Percentiles rank a stretch among this genome's conserved stretches.
phyloP scores from a whole-genome alignment of 768 basidiomycete species.

The Kondoa subrosea region DNA sequence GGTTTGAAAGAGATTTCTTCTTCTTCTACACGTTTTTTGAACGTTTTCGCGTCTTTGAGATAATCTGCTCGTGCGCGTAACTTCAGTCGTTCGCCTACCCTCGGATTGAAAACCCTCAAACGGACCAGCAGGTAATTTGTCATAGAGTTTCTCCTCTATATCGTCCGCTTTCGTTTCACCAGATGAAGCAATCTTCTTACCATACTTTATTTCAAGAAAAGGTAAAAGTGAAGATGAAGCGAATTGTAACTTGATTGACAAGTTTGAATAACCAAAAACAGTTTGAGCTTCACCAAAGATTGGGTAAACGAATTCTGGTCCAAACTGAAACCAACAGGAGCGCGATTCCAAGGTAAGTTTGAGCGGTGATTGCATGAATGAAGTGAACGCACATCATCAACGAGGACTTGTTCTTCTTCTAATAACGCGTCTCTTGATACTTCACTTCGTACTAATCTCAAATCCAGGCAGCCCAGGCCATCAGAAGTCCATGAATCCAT shows the following conservation, averaged over 20 bases:
- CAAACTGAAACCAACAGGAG: slow-evolving; percentile 38
- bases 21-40: slow-evolving; percentile 51
- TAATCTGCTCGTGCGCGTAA: slow-evolving; percentile 41
- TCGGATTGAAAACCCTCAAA: neutral
- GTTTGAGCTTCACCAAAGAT: slow-evolving; percentile 94
- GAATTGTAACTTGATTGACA: slow-evolving; percentile 65
- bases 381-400: slow-evolving; percentile 42
- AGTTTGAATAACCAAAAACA: slow-evolving; percentile 78
- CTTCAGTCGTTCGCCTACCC: neutral
- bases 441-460: slow-evolving; percentile 42
- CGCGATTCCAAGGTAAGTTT: too few species aligned
- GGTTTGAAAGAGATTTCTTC: slow-evolving; percentile 69
- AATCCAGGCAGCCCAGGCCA: slow-evolving; percentile 56
- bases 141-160: slow-evolving; percentile 55
- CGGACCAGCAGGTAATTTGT: slow-evolving; percentile 60
- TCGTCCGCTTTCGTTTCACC: slow-evolving; percentile 61
- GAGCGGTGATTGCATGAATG: slow-evolving; percentile 39
- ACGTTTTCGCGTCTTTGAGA: slow-evolving; percentile 48
- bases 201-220: slow-evolving; percentile 52
- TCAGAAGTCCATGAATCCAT: slow-evolving; percentile 53
- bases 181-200: slow-evolving; percentile 45
- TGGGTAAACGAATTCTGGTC: slow-evolving; percentile 86
- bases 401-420: slow-evolving; percentile 53
- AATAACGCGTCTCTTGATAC: slow-evolving; percentile 11
- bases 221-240: slow-evolving; percentile 71